Conservation (phyloP, 768 basidiomycete genomes). For the Termitomyces sp. region DNA sequence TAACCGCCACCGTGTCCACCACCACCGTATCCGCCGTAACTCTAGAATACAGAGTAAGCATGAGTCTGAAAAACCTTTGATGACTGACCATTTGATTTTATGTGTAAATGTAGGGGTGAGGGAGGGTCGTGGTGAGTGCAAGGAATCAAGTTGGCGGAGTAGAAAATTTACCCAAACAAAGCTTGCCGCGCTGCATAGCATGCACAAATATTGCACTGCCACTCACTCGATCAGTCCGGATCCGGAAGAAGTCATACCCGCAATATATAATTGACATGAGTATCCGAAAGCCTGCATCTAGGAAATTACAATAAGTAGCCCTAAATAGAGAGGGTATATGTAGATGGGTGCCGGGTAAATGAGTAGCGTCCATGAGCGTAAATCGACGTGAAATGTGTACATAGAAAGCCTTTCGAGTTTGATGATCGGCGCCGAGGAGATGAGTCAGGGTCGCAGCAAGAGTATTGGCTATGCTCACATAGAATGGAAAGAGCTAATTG, state of each 20-base stretch:
- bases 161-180: constrained; percentile 18
- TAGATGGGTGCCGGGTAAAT: constrained; percentile 15
- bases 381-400: constrained; percentile 1
- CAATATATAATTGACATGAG: constrained; percentile 3
- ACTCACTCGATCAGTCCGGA: constrained; percentile 3
- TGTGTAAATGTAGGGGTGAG: constrained; percentile 5
- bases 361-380: constrained; percentile 13
- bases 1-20: constrained; percentile 31
- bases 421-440: neutral
- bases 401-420: neutral
- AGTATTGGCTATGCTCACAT: constrained; percentile 1
- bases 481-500: neutral
- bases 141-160: constrained; percentile 13
- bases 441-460: neutral
- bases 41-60: constrained; percentile 21
- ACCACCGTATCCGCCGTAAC: constrained; percentile 36
- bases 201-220: constrained; percentile 21
- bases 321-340: constrained; percentile 14
- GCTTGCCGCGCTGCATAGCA: constrained; percentile 13
- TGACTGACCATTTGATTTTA: constrained; percentile 21
- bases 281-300: constrained; percentile 4
- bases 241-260: neutral
- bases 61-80: neutral
- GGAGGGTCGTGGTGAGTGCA: constrained; percentile 14
- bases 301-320: constrained; percentile 10